Percentiles rank a stretch among this genome's conserved stretches.
These are phyloP conservation scores for Lachnellula subtilissima DNA, from an alignment of 2,329 filamentous ascomycete genomes.

Conservation along the genomic window DNA sequence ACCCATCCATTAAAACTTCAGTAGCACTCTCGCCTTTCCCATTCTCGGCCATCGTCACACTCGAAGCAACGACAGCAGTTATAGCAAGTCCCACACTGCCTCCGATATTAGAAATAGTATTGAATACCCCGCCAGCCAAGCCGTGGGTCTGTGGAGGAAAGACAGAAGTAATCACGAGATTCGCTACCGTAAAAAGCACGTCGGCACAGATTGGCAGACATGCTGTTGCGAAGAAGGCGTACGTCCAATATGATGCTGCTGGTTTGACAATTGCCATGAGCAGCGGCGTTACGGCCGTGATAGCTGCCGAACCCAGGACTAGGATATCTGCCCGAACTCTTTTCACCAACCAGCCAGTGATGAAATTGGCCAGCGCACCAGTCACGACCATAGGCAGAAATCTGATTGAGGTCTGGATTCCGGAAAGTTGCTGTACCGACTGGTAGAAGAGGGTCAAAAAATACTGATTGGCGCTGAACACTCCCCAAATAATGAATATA, in stretches of 20 bases:
- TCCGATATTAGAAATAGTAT: neutral
- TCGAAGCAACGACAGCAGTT: neutral
- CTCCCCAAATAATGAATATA: neutral
- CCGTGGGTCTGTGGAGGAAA: neutral
- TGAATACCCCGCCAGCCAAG: neutral
- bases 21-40: no score
- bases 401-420: neutral
- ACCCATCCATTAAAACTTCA: neutral
- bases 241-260: neutral
- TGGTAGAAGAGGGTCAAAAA: neutral
- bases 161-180: neutral
- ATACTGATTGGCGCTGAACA: neutral
- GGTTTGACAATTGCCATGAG: neutral
- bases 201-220: neutral
- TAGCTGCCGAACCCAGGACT: neutral
- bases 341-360: neutral
- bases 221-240: neutral
- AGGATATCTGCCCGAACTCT: neutral
- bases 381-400: neutral
- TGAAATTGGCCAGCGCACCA: neutral
- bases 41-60: neutral
- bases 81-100: neutral
- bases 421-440: neutral
- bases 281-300: neutral
- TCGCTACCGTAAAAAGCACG: neutral